Base-by-base conservation (phyloP, 495 filamentous ascomycete species). In the Daldinia caldariorum region DNA sequence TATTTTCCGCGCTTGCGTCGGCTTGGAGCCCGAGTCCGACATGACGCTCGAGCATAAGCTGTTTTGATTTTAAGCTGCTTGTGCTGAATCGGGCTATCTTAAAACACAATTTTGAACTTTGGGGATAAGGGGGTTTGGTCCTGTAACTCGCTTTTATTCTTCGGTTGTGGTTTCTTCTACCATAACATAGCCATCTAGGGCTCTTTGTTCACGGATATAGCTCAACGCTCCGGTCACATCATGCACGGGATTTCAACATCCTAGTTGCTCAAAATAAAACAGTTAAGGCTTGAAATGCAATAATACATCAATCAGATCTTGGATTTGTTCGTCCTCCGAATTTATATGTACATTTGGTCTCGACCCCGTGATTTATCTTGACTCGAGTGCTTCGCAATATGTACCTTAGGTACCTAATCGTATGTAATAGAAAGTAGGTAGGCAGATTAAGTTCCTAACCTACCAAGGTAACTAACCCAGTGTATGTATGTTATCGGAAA, bases 21-120 rank as follows among this genome's bases (percentile, higher is more conserved):
- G 95, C 75, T 87, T 99, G 66, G 93, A 97, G 87, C 95, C 96
- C 22, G 95, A 99, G 88, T 95, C 90, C 55, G 95, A 99, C 79
- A 98, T 99, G 96, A 97, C 94, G 55, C 87, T 99, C 43, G 95
- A 99, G 88, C 95, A 99, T 85, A 99, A 98, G 90, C 87, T 98
- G 63, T 94, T 97, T 80, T 86, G 80, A 63, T 9, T 4, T 26
- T 26, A 29, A 12, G 18, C n/a, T 59, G 16, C 26, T 26, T 3
- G 26, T 3, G 26, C 26, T 26, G 3, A 26, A 26, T 26, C 26
- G 26, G 26, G 3, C 3, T 3, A 0, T 26, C 20, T 22, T 10
- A 1, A 9, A 9, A 9, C 22, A 3, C 1, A 8, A 12, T 47
- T 12, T 47, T 4, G 18, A 14, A 4, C 22, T 22, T 47, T 20